Percentiles rank a stretch among this genome's conserved stretches.
Evolutionary conservation across 495 filamentous ascomycete genomes (phyloP).

Genomic region (Melanomma pulvis-pyrius): DNA sequence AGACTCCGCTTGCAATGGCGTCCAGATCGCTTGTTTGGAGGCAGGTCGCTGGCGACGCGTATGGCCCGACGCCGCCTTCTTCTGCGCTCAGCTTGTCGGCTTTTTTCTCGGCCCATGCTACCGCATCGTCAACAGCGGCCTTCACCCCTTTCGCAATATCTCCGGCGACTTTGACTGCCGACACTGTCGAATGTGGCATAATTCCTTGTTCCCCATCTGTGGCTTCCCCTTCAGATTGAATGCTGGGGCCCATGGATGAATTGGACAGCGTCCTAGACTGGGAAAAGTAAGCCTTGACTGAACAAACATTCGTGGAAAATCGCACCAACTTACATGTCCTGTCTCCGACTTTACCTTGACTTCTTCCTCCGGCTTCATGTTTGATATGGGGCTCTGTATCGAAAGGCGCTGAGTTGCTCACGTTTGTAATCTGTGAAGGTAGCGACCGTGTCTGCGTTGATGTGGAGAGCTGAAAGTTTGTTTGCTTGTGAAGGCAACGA

Average conservation of each 20-base stretch:
- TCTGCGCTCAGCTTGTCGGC: not conserved
- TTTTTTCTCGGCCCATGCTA: slow-evolving; percentile 3
- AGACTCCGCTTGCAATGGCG: slow-evolving; percentile 1
- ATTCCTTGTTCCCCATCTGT: slow-evolving; percentile 1
- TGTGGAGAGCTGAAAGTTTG: not conserved
- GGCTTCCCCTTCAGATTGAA: not conserved
- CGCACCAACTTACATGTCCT: not conserved
- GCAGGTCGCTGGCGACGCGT: slow-evolving; percentile 6
- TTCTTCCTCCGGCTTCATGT: not conserved
- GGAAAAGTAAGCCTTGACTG: not conserved
- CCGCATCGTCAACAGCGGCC: not conserved
- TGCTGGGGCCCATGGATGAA: not conserved
- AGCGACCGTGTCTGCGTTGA: not conserved
- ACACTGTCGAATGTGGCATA: slow-evolving; percentile 1
- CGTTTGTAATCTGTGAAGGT: not conserved
- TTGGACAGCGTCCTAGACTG: not conserved
- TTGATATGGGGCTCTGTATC: not conserved
- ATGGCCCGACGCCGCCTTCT: not conserved
- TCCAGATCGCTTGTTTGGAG: not conserved
- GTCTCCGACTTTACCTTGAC: not conserved
- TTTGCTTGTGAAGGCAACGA: not conserved
- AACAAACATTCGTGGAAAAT: not conserved
- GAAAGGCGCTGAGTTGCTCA: not conserved
- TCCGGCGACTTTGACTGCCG: not conserved
- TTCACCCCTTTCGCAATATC: not conserved